These are phyloP conservation scores for Paramecium pentaurelia DNA, from an alignment of 73 alveolate genomes.

Conservation along the genomic window DNA sequence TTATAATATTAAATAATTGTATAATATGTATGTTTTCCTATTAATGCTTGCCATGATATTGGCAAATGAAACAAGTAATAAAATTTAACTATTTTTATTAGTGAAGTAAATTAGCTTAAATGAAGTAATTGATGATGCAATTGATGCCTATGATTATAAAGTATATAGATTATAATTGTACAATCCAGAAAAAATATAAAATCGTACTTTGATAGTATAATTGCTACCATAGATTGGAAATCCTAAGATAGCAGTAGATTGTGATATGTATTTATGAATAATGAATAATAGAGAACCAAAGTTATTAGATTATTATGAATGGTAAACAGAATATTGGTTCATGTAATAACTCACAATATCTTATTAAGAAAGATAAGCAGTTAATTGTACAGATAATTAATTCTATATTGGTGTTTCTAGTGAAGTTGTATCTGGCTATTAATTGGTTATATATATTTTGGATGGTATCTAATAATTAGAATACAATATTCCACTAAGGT, in stretches of 20 bases:
- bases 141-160: neutral
- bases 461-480: neutral
- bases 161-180: neutral
- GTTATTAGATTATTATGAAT: neutral
- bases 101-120: neutral
- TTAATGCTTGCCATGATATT: neutral
- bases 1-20: neutral
- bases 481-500: constrained; percentile 18
- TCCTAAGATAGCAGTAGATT: constrained; percentile 20
- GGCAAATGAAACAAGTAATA: neutral
- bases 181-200: neutral
- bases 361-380: neutral
- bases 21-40: neutral
- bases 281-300: neutral
- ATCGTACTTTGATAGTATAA: neutral
- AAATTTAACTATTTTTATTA: neutral
- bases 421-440: neutral
- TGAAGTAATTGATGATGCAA: neutral
- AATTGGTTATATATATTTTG: neutral
- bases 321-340: neutral
- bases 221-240: constrained; percentile 4
- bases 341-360: constrained; percentile 1
- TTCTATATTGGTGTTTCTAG: constrained; percentile 29
- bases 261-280: neutral
- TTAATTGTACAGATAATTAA: neutral